These are phyloP conservation scores for Pulicaria dysenterica DNA, from an alignment of 129 eudicot genomes.

Conservation along the genomic window DNA sequence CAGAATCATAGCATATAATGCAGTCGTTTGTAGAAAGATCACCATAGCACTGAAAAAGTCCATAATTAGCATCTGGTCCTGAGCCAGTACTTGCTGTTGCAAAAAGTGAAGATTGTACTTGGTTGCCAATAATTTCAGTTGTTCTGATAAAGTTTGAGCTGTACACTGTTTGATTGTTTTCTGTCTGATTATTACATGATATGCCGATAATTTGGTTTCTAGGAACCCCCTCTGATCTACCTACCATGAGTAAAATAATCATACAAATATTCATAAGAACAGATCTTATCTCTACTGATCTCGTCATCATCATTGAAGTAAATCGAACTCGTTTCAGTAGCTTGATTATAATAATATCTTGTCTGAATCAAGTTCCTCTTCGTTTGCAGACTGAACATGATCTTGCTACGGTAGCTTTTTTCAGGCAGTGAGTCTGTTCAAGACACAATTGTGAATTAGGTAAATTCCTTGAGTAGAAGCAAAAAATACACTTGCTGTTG, in stretches of 20 bases:
- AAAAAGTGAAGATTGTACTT: slow-evolving; percentile 44
- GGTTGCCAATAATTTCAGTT: slow-evolving; percentile 51
- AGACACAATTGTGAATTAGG: slow-evolving; percentile 24
- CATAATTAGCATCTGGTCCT: slow-evolving; percentile 49
- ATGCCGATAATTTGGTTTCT: slow-evolving; percentile 49
- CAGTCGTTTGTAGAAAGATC: slow-evolving; percentile 72
- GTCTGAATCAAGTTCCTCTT: slow-evolving; percentile 20
- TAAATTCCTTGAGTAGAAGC: slow-evolving; percentile 28
- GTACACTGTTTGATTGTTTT: slow-evolving; percentile 36
- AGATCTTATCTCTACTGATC: slow-evolving; percentile 3
- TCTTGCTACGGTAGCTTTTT: slow-evolving; percentile 10
- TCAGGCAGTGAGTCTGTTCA: slow-evolving; percentile 39
- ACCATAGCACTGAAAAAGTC: slow-evolving; percentile 73
- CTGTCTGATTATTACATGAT: slow-evolving; percentile 41
- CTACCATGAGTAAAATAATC: slow-evolving; percentile 34
- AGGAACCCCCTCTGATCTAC: slow-evolving; percentile 51
- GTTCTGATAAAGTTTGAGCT: slow-evolving; percentile 52
- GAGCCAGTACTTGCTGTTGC: slow-evolving; percentile 56
- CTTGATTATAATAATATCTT: slow-evolving; percentile 19
- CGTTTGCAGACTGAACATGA: slow-evolving; percentile 17
- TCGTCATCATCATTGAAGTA: slow-evolving; percentile 27
- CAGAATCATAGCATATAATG: slow-evolving; percentile 66
- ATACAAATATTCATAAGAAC: slow-evolving; percentile 21
- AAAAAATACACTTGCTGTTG: not conserved
- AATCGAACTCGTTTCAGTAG: not conserved